Percentiles rank a stretch among this genome's conserved stretches.
phyloP scores from a whole-genome alignment of 148 eudicot species.

The Fagopyrum homotropicum region DNA sequence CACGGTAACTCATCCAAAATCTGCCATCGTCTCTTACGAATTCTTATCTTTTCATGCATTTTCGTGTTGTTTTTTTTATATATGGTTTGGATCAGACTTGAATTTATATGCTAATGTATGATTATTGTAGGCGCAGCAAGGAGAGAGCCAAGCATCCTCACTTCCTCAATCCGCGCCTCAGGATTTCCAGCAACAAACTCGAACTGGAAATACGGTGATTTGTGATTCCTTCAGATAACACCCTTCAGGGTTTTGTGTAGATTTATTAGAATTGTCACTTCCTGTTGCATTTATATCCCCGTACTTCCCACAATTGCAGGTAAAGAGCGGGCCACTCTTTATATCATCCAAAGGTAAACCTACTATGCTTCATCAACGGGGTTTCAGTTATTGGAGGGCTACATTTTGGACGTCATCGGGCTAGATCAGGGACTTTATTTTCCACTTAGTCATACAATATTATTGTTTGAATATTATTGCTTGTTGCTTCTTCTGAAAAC shows the following conservation, averaged over 20 bases:
- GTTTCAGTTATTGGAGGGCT: background rate
- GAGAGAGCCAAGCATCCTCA: background rate
- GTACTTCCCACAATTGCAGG: constrained; percentile 32
- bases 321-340: constrained; percentile 79
- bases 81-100: background rate
- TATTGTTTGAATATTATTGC: background rate
- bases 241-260: background rate
- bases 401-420: background rate
- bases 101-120: background rate
- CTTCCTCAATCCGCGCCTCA: background rate
- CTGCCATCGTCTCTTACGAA: background rate
- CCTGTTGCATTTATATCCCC: background rate
- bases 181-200: background rate
- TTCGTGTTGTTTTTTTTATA: background rate
- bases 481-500: background rate
- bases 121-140: constrained; percentile 9
- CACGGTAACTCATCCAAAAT: constrained; percentile 4
- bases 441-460: background rate
- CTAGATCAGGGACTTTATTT: background rate
- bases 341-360: constrained; percentile 84
- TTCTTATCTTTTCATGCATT: background rate
- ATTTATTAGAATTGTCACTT: background rate
- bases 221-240: background rate
- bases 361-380: background rate
- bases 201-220: constrained; percentile 12